Percentiles rank a stretch among this genome's conserved stretches.
phyloP scores from a whole-genome alignment of 192 early-diverging fungal genomes.

The Coemansia asiatica region DNA sequence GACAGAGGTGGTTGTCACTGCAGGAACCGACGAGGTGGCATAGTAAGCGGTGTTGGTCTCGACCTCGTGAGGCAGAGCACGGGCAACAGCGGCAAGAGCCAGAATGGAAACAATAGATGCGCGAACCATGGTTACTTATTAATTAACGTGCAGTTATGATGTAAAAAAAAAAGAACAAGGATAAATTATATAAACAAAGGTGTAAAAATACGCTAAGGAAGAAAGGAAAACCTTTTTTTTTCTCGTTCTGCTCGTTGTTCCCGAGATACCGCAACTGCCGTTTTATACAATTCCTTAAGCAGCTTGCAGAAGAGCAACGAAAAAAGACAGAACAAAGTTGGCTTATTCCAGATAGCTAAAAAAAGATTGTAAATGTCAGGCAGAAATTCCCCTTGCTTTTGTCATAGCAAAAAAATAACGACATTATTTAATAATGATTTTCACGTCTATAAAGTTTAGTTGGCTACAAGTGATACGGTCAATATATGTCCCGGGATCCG shows the following conservation, averaged over 20 bases:
- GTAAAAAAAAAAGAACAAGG: conserved; percentile 1
- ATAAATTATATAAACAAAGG: conserved; percentile 9
- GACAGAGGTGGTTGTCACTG: neutral
- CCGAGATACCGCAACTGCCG: neutral
- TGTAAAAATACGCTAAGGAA: conserved; percentile 7
- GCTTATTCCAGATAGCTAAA: no score
- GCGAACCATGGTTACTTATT: conserved; percentile 34
- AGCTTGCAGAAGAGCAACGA: no score
- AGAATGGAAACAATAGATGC: conserved; percentile 44
- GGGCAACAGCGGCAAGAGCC: conserved; percentile 43
- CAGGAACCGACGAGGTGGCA: conserved; percentile 23
- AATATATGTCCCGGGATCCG: no score
- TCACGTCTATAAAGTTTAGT: no score
- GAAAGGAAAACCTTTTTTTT: no score
- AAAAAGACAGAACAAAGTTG: no score
- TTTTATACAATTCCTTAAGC: conserved; percentile 4
- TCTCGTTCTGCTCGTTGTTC: neutral
- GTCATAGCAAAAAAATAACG: no score
- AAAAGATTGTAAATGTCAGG: no score
- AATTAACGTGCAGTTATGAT: conserved; percentile 9
- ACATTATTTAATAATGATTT: no score
- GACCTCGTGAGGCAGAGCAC: conserved; percentile 35
- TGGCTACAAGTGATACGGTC: no score
- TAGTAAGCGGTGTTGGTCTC: conserved; percentile 49
- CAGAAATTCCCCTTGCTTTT: no score